Conservation (phyloP, 805 yeast genomes). For the Ogataea methylovora region DNA sequence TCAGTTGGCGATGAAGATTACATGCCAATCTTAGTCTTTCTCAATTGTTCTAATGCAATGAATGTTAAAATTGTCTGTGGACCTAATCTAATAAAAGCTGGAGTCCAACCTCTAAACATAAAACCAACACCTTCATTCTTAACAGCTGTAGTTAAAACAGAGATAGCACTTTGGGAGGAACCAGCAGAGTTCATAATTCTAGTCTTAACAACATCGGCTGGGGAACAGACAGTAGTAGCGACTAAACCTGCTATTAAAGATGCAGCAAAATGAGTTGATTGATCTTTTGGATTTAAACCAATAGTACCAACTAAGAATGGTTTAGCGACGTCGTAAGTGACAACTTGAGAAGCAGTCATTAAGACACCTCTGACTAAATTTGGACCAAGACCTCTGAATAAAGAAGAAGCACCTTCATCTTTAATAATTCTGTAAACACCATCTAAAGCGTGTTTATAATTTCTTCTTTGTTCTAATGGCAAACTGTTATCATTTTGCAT, state of each 20-base stretch:
- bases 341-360: constrained; percentile 90
- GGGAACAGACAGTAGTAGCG: constrained; percentile 88
- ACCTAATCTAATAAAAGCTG: constrained; percentile 78
- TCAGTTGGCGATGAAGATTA: not conserved
- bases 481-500: constrained; percentile 84
- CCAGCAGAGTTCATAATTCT: constrained; percentile 70
- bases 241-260: constrained; percentile 77
- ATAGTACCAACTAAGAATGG: constrained; percentile 42
- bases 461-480: constrained; percentile 57
- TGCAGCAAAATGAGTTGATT: constrained; percentile 70
- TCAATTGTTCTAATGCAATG: constrained; percentile 58
- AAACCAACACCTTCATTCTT: constrained; percentile 67
- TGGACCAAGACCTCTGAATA: constrained; percentile 72
- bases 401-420: constrained; percentile 52
- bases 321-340: constrained; percentile 76
- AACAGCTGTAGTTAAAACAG: constrained; percentile 47
- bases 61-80: constrained; percentile 73
- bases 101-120: constrained; percentile 88
- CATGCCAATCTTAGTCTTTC: constrained; percentile 26
- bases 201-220: constrained; percentile 87
- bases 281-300: constrained; percentile 48
- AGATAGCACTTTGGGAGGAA: constrained; percentile 34
- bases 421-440: constrained; percentile 54
- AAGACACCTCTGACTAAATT: constrained; percentile 73
- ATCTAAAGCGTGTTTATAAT: constrained; percentile 71